phyloP scores from a whole-genome alignment of 2,329 filamentous ascomycete species.

The Aulographum hederae region DNA sequence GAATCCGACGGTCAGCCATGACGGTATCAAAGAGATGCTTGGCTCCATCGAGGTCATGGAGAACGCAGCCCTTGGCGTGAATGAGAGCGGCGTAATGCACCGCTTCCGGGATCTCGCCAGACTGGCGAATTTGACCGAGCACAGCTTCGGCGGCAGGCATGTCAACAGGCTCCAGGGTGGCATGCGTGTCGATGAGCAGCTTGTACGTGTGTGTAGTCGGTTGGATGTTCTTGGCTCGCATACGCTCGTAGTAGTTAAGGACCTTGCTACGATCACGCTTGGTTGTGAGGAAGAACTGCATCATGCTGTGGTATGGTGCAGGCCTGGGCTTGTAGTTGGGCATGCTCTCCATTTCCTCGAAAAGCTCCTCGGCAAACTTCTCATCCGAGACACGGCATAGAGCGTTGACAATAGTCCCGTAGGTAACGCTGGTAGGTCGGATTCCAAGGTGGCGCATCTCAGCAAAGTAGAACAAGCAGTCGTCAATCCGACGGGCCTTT shows the following conservation, averaged over 20 bases:
- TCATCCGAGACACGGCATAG: conserved; percentile 94
- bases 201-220: conserved; percentile 96
- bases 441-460: conserved; percentile 92
- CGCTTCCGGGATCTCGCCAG: conserved; percentile 64
- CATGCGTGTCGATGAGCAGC: conserved; percentile 86
- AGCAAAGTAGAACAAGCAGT: conserved; percentile 93
- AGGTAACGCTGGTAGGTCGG: conserved; percentile 91
- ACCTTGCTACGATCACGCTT: conserved; percentile 94
- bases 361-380: conserved; percentile 92
- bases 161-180: conserved; percentile 79
- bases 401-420: conserved; percentile 95
- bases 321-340: conserved; percentile 97
- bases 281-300: conserved; percentile 96
- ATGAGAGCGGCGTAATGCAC: conserved; percentile 94
- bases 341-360: conserved; percentile 98
- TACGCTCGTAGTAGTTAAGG: conserved; percentile 83
- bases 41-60: conserved; percentile 78
- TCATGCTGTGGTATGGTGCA: conserved; percentile 97
- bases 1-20: conserved; percentile 45
- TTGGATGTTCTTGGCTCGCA: conserved; percentile 70
- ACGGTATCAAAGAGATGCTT: conserved; percentile 68
- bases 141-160: conserved; percentile 77
- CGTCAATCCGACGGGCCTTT: conserved; percentile 92
- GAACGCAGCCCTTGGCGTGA: conserved; percentile 84
- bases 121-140: conserved; percentile 55